phyloP scores from a whole-genome alignment of 116 monocot species.

The Posidonia oceanica region DNA sequence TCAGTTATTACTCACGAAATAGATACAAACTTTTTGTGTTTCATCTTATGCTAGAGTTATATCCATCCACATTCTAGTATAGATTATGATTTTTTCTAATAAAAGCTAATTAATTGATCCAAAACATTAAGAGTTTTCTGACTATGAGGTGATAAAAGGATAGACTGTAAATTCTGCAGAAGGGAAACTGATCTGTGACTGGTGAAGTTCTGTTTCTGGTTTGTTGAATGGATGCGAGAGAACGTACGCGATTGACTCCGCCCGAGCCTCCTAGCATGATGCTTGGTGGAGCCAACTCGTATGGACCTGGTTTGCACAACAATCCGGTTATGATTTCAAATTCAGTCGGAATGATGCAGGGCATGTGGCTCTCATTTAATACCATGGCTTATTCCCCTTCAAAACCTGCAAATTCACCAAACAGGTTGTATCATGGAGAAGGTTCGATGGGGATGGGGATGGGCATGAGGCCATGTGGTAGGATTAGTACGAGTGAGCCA shows the following conservation, averaged over 20 bases:
- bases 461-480: constrained; percentile 15
- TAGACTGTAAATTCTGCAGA: no score
- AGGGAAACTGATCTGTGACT: no score
- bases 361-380: constrained; percentile 26
- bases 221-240: constrained; percentile 9
- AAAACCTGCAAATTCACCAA: constrained; percentile 20
- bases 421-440: constrained; percentile 24
- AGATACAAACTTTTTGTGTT: no score
- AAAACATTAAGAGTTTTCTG: no score
- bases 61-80: no score
- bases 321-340: constrained; percentile 17
- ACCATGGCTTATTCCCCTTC: constrained; percentile 7
- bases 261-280: constrained; percentile 28
- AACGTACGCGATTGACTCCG: constrained; percentile 18
- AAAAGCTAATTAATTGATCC: no score
- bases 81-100: no score
- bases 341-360: constrained; percentile 23
- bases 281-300: constrained; percentile 21
- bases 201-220: no score
- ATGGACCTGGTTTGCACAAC: constrained; percentile 11
- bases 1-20: no score
- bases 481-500: constrained; percentile 34
- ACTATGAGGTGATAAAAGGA: no score
- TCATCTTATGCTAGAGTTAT: no score
- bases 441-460: constrained; percentile 8